phyloP scores from a whole-genome alignment of 257 asterid species.

The Nemophila menziesii region DNA sequence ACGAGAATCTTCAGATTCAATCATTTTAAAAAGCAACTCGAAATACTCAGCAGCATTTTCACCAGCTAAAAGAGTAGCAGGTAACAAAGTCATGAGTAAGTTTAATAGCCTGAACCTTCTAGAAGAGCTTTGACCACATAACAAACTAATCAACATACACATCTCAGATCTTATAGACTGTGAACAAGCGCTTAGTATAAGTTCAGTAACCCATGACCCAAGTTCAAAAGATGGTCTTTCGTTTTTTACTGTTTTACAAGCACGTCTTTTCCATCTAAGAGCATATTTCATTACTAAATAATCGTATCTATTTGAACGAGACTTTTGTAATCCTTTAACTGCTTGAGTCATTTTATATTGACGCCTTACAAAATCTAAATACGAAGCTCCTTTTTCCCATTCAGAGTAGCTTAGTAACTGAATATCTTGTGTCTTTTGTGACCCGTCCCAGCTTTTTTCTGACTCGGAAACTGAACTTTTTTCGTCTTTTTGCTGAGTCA shows the following conservation, averaged over 20 bases:
- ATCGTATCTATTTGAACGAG: slow-evolving; percentile 72
- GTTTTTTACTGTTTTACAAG: slow-evolving; percentile 50
- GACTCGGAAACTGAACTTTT: slow-evolving; percentile 34
- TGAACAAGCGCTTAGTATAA: slow-evolving; percentile 92
- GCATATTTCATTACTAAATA: slow-evolving; percentile 83
- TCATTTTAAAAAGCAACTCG: slow-evolving; percentile 87
- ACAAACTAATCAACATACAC: slow-evolving; percentile 88
- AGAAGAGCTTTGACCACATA: slow-evolving; percentile 86
- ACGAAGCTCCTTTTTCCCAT: slow-evolving; percentile 97
- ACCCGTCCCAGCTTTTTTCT: slow-evolving; percentile 72
- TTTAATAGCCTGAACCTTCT: slow-evolving; percentile 73
- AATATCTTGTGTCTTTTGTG: slow-evolving; percentile 70
- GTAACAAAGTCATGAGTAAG: slow-evolving; percentile 83
- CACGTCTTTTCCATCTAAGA: slow-evolving; percentile 89
- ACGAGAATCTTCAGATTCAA: slow-evolving; percentile 90
- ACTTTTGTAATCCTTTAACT: slow-evolving; percentile 61
- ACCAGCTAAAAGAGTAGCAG: slow-evolving; percentile 87
- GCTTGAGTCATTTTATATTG: slow-evolving; percentile 81
- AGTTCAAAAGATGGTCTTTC: slow-evolving; percentile 77
- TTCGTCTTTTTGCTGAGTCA: slow-evolving; percentile 46
- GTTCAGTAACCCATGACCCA: slow-evolving; percentile 99
- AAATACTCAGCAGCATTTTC: slow-evolving; percentile 97
- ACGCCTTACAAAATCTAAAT: slow-evolving; percentile 98
- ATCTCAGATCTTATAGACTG: slow-evolving; percentile 96
- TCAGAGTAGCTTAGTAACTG: slow-evolving; percentile 84